A percentile compares a stretch with the other conserved stretches of the same genome.
These are phyloP conservation scores for Candida freyschussii DNA, from an alignment of 1,139 yeast genomes.

Conservation along the genomic window DNA sequence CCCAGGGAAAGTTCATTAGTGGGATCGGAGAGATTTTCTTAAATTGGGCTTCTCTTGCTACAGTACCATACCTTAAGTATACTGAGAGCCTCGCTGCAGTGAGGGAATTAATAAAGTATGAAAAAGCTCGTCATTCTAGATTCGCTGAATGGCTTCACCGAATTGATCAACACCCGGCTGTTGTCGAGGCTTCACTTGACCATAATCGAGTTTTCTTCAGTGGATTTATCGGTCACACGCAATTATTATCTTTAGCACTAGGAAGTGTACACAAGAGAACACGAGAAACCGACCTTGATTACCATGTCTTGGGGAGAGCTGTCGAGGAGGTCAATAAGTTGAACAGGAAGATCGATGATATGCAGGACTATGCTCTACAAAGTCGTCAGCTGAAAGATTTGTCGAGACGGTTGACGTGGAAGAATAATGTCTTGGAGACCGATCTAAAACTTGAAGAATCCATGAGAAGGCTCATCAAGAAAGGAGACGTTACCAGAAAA, in stretches of 20 bases:
- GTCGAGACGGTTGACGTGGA: slow-evolving; percentile 47
- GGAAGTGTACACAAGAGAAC: slow-evolving; percentile 52
- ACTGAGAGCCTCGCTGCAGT: slow-evolving; percentile 51
- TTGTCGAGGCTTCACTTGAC: slow-evolving; percentile 39
- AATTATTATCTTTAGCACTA: slow-evolving; percentile 64
- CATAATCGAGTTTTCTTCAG: slow-evolving; percentile 63
- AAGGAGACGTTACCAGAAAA: slow-evolving; percentile 59
- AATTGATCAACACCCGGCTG: slow-evolving; percentile 40
- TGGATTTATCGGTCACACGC: slow-evolving; percentile 72
- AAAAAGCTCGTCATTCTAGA: slow-evolving; percentile 43
- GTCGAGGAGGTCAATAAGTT: slow-evolving; percentile 42
- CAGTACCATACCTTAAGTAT: slow-evolving; percentile 51
- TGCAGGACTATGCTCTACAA: slow-evolving; percentile 53
- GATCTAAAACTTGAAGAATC: slow-evolving; percentile 52
- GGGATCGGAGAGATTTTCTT: slow-evolving; percentile 61
- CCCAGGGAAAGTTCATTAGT: slow-evolving; percentile 64
- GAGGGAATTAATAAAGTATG: slow-evolving; percentile 49
- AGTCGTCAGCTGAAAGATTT: slow-evolving; percentile 44
- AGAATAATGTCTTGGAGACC: slow-evolving; percentile 30
- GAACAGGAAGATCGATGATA: slow-evolving; percentile 46
- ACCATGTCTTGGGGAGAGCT: slow-evolving; percentile 49
- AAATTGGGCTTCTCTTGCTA: slow-evolving; percentile 62
- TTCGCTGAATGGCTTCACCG: slow-evolving; percentile 46
- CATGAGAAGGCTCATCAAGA: slow-evolving; percentile 50
- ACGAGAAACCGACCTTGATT: slow-evolving; percentile 51